Evolutionary conservation across 495 filamentous ascomycete species (phyloP).

Genomic region (Talaromyces liani): DNA sequence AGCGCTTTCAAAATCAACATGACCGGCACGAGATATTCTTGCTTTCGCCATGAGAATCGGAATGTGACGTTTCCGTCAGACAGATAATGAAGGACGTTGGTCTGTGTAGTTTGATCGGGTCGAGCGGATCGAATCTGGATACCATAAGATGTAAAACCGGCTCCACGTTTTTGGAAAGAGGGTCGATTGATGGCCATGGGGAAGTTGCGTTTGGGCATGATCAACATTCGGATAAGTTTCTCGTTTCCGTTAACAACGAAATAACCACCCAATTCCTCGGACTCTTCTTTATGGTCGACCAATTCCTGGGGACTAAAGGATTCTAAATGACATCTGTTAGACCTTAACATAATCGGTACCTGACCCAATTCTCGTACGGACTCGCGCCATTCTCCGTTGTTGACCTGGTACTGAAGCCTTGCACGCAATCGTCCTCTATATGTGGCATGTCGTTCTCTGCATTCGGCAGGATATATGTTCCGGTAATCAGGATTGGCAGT

Average conservation of each 20-base stretch:
- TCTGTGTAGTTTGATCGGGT: constrained; percentile 94
- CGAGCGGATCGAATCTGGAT: constrained; percentile 86
- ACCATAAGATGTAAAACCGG: constrained; percentile 79
- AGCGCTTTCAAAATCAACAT: constrained; percentile 97
- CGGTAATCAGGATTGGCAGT: constrained; percentile 38
- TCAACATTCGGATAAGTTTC: constrained; percentile 88
- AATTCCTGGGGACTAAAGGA: constrained; percentile 73
- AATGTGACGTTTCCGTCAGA: constrained; percentile 93
- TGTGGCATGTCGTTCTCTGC: constrained; percentile 84
- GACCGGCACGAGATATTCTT: constrained; percentile 86
- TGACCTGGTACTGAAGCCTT: constrained; percentile 73
- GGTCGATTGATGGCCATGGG: constrained; percentile 88
- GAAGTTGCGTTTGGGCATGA: constrained; percentile 82
- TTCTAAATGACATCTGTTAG: constrained; percentile 84
- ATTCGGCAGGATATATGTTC: constrained; percentile 86
- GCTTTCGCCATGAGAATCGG: constrained; percentile 96
- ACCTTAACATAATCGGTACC: constrained; percentile 88
- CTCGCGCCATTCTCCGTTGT: constrained; percentile 75
- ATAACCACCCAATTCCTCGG: constrained; percentile 88
- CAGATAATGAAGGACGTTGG: constrained; percentile 93
- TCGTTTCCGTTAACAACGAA: constrained; percentile 68
- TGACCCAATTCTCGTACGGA: constrained; percentile 76
- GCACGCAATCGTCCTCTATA: constrained; percentile 83
- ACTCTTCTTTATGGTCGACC: constrained; percentile 81
- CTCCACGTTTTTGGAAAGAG: constrained; percentile 78